Evolutionary conservation across 1,139 yeast genomes (phyloP).

Genomic region (Blastobotrys buckinghamii): DNA sequence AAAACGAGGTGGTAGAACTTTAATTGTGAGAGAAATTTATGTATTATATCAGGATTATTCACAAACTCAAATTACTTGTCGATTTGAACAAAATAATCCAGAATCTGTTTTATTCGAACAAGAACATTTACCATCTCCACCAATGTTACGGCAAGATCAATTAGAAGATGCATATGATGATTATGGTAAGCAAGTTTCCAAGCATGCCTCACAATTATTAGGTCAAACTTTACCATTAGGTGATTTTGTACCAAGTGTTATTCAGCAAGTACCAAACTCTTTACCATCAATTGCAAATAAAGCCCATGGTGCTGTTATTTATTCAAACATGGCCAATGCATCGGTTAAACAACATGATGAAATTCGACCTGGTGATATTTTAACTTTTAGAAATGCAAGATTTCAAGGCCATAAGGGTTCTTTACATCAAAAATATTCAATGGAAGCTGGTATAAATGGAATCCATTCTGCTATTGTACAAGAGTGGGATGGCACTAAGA

Average conservation of each 20-base stretch:
- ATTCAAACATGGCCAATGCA: slow-evolving; percentile 53
- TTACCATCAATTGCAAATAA: slow-evolving; percentile 59
- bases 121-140: slow-evolving; percentile 43
- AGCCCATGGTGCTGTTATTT: slow-evolving; percentile 69
- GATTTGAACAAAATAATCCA: slow-evolving; percentile 54
- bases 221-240: slow-evolving; percentile 23
- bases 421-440: slow-evolving; percentile 43
- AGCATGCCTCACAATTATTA: slow-evolving; percentile 24
- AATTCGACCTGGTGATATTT: slow-evolving; percentile 75
- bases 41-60: slow-evolving; percentile 69
- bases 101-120: slow-evolving; percentile 46
- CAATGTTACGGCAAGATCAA: slow-evolving; percentile 39
- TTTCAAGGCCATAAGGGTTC: slow-evolving; percentile 61
- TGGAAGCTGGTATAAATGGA: slow-evolving; percentile 44
- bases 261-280: slow-evolving; percentile 35
- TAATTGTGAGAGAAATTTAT: slow-evolving; percentile 61
- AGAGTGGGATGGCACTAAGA: slow-evolving; percentile 70
- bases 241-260: slow-evolving; percentile 32
- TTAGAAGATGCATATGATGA: slow-evolving; percentile 47
- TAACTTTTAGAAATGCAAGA: slow-evolving; percentile 67
- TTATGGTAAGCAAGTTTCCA: slow-evolving; percentile 30
- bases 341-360: slow-evolving; percentile 56
- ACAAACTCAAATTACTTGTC: slow-evolving; percentile 49
- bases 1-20: slow-evolving; percentile 52
- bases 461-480: slow-evolving; percentile 43